These are phyloP conservation scores for Herpotrichia juniperi DNA, from an alignment of 2,329 filamentous ascomycete genomes.

Conservation along the genomic window DNA sequence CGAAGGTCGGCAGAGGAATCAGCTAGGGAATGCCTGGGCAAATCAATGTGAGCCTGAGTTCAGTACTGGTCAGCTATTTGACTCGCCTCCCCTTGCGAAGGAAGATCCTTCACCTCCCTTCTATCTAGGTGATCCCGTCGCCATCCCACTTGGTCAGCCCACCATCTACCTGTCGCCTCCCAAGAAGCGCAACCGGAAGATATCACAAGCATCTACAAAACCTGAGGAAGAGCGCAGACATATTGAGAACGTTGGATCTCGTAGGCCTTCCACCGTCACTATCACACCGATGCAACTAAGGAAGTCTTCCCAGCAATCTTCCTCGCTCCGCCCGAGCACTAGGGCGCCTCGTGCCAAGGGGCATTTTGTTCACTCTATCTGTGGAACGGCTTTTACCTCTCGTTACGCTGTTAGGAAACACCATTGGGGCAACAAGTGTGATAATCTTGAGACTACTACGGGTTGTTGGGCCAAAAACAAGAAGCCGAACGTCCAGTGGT, in stretches of 20 bases:
- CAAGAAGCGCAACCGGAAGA: constrained; percentile 1
- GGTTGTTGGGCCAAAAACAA: constrained; percentile 41
- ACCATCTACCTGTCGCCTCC: constrained; percentile 17
- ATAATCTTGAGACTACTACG: constrained; percentile 29
- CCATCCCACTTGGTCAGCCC: constrained; percentile 12
- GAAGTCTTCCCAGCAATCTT: not conserved
- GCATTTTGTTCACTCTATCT: constrained; percentile 34
- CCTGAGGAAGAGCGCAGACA: not conserved
- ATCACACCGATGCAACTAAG: not conserved
- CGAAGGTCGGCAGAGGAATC: not conserved
- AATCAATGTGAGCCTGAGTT: not conserved
- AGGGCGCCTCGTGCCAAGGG: not conserved
- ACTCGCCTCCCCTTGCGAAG: not conserved
- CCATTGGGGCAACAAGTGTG: constrained; percentile 35
- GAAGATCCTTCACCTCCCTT: not conserved
- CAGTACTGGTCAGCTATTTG: not conserved
- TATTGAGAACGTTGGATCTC: not conserved
- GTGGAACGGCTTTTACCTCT: constrained; percentile 31
- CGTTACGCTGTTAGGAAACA: constrained; percentile 39
- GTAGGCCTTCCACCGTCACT: not conserved
- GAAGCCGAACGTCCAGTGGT: constrained; percentile 37
- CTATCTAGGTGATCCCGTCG: not conserved
- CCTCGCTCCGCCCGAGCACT: not conserved
- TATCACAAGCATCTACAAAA: not conserved
- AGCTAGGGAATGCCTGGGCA: not conserved